Evolutionary conservation across 1,139 yeast species (phyloP), one percentile per base, ranked within the genome.

Genomic region (Nematodospora anomalae): DNA sequence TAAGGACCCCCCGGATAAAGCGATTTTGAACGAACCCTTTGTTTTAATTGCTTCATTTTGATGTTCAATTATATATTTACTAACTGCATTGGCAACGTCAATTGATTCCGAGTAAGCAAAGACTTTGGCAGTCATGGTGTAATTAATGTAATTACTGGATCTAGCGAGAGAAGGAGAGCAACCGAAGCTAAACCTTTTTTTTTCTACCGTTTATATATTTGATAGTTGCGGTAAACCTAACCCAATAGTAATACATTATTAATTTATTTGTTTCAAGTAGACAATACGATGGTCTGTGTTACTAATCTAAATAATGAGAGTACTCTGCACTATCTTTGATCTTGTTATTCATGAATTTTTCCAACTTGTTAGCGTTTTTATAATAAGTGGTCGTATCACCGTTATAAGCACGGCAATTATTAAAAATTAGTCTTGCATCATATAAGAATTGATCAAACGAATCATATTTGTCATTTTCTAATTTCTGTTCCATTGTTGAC

Each of bases 381-480:
- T 75, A 89, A 60, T 89, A 89, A 0, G 96, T 88, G 7, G 97
- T 89, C 21, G 83, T 78, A 50, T 89, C 96, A 41, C 90, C 86
- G 55, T 89, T 89, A 62, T 89, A 89, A 36, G 86, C 71, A 38
- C 96, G 73, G 65, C 98, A 92, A 57, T 94, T 94, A 55, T 86
- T 86, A 67, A 86, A 90, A 24, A 94, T 79, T 48, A 92, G 70
- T 45, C 83, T 78, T 18, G 95, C 79, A 62, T 94, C 99, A 58
- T 89, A 86, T 41, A 90, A 73, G 58, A 90, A 94, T 55, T 88
- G 92, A 49, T 89, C 97, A 74, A 94, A 84, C 10, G 86, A 77
- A 43, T 85, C 87, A 59, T 94, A 94, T 49, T 85, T 85, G 62
- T 92, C 96, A 51, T 86, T 88, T 47, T 92, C 98, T 29, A 94